These are phyloP conservation scores for Epicoccum sorghinum DNA, from an alignment of 2,329 filamentous ascomycete species.

Conservation along the genomic window DNA sequence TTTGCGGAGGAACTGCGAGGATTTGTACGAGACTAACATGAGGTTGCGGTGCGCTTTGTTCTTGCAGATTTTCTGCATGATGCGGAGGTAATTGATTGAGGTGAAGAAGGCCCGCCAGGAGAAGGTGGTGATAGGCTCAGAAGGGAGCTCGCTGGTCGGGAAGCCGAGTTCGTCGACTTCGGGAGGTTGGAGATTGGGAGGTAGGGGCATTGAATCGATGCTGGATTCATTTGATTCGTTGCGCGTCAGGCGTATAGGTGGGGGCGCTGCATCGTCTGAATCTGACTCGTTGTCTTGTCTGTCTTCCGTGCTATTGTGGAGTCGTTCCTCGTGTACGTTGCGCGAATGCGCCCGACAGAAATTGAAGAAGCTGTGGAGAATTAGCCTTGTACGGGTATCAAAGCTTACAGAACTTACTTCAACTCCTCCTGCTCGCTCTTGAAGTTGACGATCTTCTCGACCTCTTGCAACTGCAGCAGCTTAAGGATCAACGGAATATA, in stretches of 20 bases:
- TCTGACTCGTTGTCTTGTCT: constrained; percentile 40
- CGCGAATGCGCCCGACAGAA: constrained; percentile 80
- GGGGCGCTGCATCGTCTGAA: constrained; percentile 75
- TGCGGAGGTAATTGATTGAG: constrained; percentile 90
- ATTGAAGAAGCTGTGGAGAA: constrained; percentile 76
- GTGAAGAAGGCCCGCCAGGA: constrained; percentile 95
- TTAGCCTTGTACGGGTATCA: constrained; percentile 20
- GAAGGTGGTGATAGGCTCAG: constrained; percentile 83
- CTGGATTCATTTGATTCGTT: constrained; percentile 39
- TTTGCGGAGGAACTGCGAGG: constrained; percentile 88
- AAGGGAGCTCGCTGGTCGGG: constrained; percentile 72
- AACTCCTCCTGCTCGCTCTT: constrained; percentile 81
- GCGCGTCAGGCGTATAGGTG: constrained; percentile 71
- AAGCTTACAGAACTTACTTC: constrained; percentile 63
- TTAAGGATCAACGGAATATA: constrained; percentile 93
- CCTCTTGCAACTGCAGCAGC: constrained; percentile 90
- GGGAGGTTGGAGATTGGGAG: constrained; percentile 44
- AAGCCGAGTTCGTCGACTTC: constrained; percentile 88
- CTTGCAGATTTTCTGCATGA: constrained; percentile 97
- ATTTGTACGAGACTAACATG: constrained; percentile 94
- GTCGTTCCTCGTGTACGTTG: constrained; percentile 52
- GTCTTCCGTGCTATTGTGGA: constrained; percentile 22
- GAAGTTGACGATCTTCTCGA: constrained; percentile 87
- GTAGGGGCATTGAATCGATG: constrained; percentile 30
- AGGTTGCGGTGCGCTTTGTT: constrained; percentile 94